Conservation (phyloP, 805 yeast genomes). For the Debaryomyces prosopidis region DNA sequence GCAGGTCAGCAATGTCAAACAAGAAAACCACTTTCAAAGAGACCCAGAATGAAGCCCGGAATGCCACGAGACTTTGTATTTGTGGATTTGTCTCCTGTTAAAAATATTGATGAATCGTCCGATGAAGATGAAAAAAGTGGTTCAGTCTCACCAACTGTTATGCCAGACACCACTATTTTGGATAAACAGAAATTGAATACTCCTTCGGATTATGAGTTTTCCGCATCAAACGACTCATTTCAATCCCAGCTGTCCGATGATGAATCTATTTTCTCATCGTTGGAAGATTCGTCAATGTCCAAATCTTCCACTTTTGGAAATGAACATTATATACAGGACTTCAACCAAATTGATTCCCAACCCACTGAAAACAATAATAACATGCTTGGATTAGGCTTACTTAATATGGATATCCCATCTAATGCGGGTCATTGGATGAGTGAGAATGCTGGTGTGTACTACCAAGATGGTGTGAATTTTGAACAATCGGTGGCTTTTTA, state of each 20-base stretch:
- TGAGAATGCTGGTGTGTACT: background rate
- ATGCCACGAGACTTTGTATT: slow-evolving; percentile 47
- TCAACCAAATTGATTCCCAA: slow-evolving; percentile 1
- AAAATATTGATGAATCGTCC: slow-evolving; percentile 20
- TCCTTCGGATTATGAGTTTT: background rate
- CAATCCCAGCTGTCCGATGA: slow-evolving; percentile 16
- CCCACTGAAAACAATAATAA: slow-evolving; percentile 10
- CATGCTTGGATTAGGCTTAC: slow-evolving; percentile 30
- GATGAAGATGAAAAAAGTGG: slow-evolving; percentile 6
- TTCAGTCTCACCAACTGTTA: slow-evolving; percentile 4
- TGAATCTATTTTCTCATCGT: slow-evolving; percentile 17
- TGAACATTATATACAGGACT: slow-evolving; percentile 11
- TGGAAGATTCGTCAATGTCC: slow-evolving; percentile 8
- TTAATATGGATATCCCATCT: slow-evolving; percentile 21
- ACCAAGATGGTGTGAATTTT: background rate
- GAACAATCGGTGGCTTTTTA: background rate
- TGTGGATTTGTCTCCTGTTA: slow-evolving; percentile 46
- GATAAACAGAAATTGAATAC: background rate
- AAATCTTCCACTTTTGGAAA: slow-evolving; percentile 3
- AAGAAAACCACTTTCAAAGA: slow-evolving; percentile 41
- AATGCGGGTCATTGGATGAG: background rate
- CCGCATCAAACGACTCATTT: slow-evolving; percentile 11
- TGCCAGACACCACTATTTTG: background rate
- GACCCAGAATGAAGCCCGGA: slow-evolving; percentile 47
- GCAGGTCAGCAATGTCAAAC: slow-evolving; percentile 34